Conservation (phyloP, 768 basidiomycete genomes). For the Clavulina sp. region DNA sequence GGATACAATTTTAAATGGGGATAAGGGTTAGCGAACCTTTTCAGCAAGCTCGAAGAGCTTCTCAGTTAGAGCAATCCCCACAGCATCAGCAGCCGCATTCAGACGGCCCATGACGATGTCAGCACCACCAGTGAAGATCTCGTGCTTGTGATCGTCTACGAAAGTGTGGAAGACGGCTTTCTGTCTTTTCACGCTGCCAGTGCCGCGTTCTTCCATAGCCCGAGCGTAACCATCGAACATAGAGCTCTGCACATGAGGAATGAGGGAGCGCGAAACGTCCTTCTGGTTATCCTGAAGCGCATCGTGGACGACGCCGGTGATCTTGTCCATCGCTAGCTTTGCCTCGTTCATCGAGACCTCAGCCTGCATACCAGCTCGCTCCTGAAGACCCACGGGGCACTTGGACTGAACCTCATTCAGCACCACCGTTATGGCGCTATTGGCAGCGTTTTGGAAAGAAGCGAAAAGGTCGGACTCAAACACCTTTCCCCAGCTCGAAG, state of each 20-base stretch:
- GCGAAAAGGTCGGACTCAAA: slow-evolving; percentile 42
- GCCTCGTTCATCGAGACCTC: slow-evolving; percentile 36
- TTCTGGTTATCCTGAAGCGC: slow-evolving; percentile 38
- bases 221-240: slow-evolving; percentile 33
- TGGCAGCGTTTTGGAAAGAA: slow-evolving; percentile 26
- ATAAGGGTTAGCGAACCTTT: slow-evolving; percentile 25
- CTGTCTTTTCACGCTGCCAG: slow-evolving; percentile 40
- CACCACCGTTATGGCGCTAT: slow-evolving; percentile 25
- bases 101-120: slow-evolving; percentile 33
- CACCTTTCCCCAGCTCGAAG: slow-evolving; percentile 34
- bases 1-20: slow-evolving; percentile 13
- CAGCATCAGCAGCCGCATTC: slow-evolving; percentile 28
- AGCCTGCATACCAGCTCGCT: slow-evolving; percentile 33
- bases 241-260: slow-evolving; percentile 37
- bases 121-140: slow-evolving; percentile 36
- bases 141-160: slow-evolving; percentile 27
- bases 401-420: slow-evolving; percentile 35
- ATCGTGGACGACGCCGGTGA: slow-evolving; percentile 31
- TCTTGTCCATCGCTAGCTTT: slow-evolving; percentile 27
- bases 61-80: slow-evolving; percentile 31
- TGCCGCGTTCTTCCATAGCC: slow-evolving; percentile 38
- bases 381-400: slow-evolving; percentile 34
- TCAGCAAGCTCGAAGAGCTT: slow-evolving; percentile 34
- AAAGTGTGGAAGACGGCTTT: slow-evolving; percentile 36
- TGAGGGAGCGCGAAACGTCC: slow-evolving; percentile 37